These are phyloP conservation scores for Coemansia reversa DNA, from an alignment of 192 early-diverging fungal species.

Conservation along the genomic window DNA sequence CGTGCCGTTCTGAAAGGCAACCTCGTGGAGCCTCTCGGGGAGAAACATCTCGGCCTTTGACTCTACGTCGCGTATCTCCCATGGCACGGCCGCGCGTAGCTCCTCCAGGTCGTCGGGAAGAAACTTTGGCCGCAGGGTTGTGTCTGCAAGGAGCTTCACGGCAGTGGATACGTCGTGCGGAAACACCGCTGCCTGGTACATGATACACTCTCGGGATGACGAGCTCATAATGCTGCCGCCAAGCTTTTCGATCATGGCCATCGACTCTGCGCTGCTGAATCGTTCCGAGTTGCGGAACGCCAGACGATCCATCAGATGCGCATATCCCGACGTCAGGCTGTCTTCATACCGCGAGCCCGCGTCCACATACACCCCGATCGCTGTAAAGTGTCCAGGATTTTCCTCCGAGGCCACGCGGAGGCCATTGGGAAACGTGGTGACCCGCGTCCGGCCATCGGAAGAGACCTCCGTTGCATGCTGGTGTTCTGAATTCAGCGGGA, in stretches of 20 bases:
- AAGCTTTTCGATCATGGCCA: slow-evolving; percentile 76
- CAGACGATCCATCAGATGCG: slow-evolving; percentile 87
- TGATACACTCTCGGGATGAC: slow-evolving; percentile 87
- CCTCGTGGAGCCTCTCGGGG: slow-evolving; percentile 83
- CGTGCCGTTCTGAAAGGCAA: slow-evolving; percentile 75
- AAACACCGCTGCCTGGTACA: slow-evolving; percentile 93
- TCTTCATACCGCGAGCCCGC: slow-evolving; percentile 89
- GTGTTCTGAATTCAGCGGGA: slow-evolving; percentile 14
- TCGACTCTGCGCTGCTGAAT: slow-evolving; percentile 66
- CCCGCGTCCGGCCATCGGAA: slow-evolving; percentile 42
- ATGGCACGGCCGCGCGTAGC: slow-evolving; percentile 71
- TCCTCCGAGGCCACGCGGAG: slow-evolving; percentile 80
- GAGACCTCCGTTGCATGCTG: slow-evolving; percentile 15
- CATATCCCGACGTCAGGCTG: slow-evolving; percentile 63
- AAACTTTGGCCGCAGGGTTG: slow-evolving; percentile 74
- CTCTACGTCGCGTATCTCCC: slow-evolving; percentile 87
- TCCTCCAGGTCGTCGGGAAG: slow-evolving; percentile 77
- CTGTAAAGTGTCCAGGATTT: slow-evolving; percentile 85
- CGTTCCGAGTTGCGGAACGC: slow-evolving; percentile 88
- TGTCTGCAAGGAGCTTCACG: slow-evolving; percentile 75
- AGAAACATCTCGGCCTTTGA: slow-evolving; percentile 82
- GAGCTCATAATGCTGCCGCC: slow-evolving; percentile 91
- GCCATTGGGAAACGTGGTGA: slow-evolving; percentile 88
- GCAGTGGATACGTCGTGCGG: slow-evolving; percentile 73
- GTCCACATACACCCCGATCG: slow-evolving; percentile 87